Evolutionary conservation across 129 eudicot species (phyloP).

Genomic region (Flaveria brownii): DNA sequence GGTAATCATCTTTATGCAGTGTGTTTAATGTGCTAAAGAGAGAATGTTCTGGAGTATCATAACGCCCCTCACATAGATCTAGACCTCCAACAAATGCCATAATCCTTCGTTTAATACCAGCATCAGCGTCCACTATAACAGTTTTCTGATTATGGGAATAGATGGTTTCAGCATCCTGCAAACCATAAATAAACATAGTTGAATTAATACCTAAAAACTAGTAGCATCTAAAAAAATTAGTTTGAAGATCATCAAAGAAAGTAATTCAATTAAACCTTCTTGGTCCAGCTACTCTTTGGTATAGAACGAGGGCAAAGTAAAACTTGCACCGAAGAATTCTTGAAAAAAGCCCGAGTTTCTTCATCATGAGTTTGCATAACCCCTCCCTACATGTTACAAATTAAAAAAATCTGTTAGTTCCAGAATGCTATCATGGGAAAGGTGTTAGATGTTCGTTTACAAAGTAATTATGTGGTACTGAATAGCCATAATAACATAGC

Average conservation of each 20-base stretch:
- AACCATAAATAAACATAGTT: not conserved
- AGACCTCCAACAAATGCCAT: slow-evolving; percentile 77
- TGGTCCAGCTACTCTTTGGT: slow-evolving; percentile 60
- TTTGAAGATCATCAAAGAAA: not conserved
- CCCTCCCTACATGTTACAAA: slow-evolving; percentile 47
- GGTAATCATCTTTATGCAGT: slow-evolving; percentile 62
- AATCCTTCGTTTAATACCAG: slow-evolving; percentile 54
- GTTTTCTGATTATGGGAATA: slow-evolving; percentile 73
- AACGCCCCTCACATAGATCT: slow-evolving; percentile 62
- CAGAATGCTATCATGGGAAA: too few species aligned
- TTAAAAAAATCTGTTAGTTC: not conserved
- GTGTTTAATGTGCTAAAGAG: slow-evolving; percentile 54
- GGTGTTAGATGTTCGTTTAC: too few species aligned
- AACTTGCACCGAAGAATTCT: slow-evolving; percentile 71
- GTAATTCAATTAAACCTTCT: slow-evolving; percentile 47
- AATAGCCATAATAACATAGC: too few species aligned
- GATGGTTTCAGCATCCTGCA: slow-evolving; percentile 62
- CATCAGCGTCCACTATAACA: slow-evolving; percentile 72
- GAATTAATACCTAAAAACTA: not conserved
- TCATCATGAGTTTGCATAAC: slow-evolving; percentile 65
- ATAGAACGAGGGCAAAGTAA: slow-evolving; percentile 56
- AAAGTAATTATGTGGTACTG: too few species aligned
- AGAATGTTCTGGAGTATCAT: slow-evolving; percentile 64
- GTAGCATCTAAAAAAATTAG: not conserved
- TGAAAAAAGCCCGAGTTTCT: slow-evolving; percentile 64